phyloP scores from a whole-genome alignment of 805 yeast genomes.

The Metschnikowia kunwiensis region DNA sequence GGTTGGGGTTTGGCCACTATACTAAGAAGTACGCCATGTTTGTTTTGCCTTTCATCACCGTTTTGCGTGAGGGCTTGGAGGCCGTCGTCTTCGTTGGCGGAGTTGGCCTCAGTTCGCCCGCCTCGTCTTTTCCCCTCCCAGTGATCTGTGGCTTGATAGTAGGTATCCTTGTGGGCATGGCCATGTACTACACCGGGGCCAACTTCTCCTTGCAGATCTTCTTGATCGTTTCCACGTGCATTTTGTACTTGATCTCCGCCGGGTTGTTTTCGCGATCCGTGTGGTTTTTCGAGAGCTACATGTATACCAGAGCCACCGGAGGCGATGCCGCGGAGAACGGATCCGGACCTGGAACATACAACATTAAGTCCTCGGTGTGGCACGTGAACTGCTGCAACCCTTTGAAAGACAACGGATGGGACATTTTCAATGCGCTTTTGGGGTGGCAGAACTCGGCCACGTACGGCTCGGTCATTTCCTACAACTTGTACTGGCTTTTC shows the following conservation, averaged over 20 bases:
- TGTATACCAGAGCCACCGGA: conserved; percentile 66
- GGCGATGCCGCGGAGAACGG: conserved; percentile 95
- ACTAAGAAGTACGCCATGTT: conserved; percentile 83
- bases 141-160: conserved; percentile 82
- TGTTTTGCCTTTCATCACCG: conserved; percentile 83
- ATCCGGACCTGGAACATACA: conserved; percentile 92
- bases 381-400: conserved; percentile 98
- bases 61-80: conserved; percentile 87
- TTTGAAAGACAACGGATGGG: conserved; percentile 88
- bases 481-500: conserved; percentile 83
- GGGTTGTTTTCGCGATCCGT: conserved; percentile 92
- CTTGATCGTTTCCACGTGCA: conserved; percentile 81
- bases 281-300: conserved; percentile 80
- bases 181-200: conserved; percentile 81
- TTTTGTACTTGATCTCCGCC: conserved; percentile 84
- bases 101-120: conserved; percentile 33
- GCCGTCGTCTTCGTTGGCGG: conserved; percentile 47
- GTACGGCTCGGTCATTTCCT: conserved; percentile 83
- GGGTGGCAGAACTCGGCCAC: conserved; percentile 99
- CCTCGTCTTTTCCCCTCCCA: conserved; percentile 78
- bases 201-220: conserved; percentile 78
- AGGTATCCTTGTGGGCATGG: conserved; percentile 67
- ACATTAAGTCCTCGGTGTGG: conserved; percentile 78
- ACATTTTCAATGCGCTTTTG: conserved; percentile 85
- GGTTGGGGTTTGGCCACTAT: conserved; percentile 51